phyloP scores from a whole-genome alignment of 306 rosid species.

The Quercus mongolica region DNA sequence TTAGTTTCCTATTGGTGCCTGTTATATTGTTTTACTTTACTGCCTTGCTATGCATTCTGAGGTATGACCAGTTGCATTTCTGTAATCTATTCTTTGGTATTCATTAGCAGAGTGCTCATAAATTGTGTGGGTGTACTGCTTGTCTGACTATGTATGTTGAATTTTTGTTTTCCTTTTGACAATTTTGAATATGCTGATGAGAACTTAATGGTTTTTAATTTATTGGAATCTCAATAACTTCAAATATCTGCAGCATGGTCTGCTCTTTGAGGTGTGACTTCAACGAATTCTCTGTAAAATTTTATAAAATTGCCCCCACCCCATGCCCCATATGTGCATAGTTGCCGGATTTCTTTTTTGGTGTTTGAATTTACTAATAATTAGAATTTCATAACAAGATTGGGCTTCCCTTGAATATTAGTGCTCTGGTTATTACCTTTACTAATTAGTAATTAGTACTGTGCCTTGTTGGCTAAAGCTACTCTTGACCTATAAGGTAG shows the following conservation, averaged over 20 bases:
- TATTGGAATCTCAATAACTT: not conserved
- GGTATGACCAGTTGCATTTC: slow-evolving; percentile 22
- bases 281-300: not conserved
- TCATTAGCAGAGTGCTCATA: slow-evolving; percentile 5
- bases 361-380: no score
- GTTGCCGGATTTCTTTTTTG: no score
- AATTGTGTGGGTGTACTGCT: not conserved
- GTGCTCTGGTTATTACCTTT: no score
- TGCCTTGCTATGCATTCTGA: not conserved
- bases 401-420: no score
- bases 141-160: not conserved
- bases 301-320: not conserved
- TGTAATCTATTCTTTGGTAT: slow-evolving; percentile 9
- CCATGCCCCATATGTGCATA: no score
- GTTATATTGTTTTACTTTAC: slow-evolving; percentile 11
- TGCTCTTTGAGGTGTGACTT: not conserved
- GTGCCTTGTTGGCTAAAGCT: no score
- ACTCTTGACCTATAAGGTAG: no score
- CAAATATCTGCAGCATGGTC: not conserved
- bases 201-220: not conserved
- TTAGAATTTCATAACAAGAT: no score
- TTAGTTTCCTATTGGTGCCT: slow-evolving; percentile 17
- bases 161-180: not conserved
- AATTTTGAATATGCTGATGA: not conserved
- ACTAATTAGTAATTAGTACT: no score